phyloP scores from a whole-genome alignment of 108 stramenopile species.

The Pseudonitzschia delicatissima region DNA sequence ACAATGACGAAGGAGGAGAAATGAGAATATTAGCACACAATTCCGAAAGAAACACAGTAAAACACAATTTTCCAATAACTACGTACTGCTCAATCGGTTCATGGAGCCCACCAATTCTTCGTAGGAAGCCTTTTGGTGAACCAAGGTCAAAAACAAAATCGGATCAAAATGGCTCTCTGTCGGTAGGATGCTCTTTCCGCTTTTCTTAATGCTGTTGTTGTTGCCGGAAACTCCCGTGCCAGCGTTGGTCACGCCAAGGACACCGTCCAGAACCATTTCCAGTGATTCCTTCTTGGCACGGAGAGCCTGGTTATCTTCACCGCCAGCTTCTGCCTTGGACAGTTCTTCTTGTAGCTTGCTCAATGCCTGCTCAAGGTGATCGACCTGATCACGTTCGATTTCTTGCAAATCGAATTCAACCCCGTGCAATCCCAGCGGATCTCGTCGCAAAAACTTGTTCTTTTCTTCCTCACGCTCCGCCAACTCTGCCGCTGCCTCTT shows the following conservation, averaged over 20 bases:
- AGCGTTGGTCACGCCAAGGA: slow-evolving; percentile 31
- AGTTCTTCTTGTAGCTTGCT: slow-evolving; percentile 56
- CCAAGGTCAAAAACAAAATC: slow-evolving; percentile 82
- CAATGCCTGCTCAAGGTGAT: slow-evolving; percentile 59
- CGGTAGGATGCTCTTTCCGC: slow-evolving; percentile 59
- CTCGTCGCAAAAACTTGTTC: slow-evolving; percentile 53
- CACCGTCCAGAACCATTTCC: slow-evolving; percentile 54
- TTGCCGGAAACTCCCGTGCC: not conserved
- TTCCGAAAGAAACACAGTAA: not conserved
- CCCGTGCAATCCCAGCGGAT: slow-evolving; percentile 67
- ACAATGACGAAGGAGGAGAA: slow-evolving; percentile 1
- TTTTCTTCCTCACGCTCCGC: slow-evolving; percentile 73
- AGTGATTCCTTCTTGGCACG: slow-evolving; percentile 74
- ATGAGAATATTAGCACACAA: not conserved
- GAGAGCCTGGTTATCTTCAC: slow-evolving; percentile 50
- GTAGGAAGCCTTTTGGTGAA: slow-evolving; percentile 73
- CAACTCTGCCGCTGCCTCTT: slow-evolving; percentile 58
- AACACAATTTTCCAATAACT: slow-evolving; percentile 1
- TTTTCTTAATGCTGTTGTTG: not conserved
- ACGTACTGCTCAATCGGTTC: slow-evolving; percentile 65
- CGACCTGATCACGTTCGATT: slow-evolving; percentile 48
- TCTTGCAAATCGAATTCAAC: slow-evolving; percentile 59
- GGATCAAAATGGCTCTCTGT: slow-evolving; percentile 81
- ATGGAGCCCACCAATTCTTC: slow-evolving; percentile 66
- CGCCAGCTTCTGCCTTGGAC: slow-evolving; percentile 43